Evolutionary conservation across 1,284 basidiomycete genomes (phyloP).

Genomic region (Pisolithus thermaeus): DNA sequence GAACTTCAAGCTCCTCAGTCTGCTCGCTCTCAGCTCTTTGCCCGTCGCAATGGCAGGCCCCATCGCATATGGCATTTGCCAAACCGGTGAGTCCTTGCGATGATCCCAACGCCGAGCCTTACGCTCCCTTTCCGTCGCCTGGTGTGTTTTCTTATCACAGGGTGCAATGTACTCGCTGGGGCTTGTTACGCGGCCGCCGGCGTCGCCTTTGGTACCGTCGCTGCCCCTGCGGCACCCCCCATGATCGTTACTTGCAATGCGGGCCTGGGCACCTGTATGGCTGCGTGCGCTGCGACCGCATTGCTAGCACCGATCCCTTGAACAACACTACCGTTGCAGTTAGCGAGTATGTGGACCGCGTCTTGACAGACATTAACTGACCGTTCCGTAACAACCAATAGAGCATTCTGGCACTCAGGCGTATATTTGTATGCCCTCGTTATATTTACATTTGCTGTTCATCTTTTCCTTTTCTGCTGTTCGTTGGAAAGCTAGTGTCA

Average conservation of each 20-base stretch:
- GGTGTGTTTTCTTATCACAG: slow-evolving; percentile 23
- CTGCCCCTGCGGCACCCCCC: slow-evolving; percentile 38
- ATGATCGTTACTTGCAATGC: slow-evolving; percentile 46
- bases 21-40: slow-evolving; percentile 15
- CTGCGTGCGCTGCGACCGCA: slow-evolving; percentile 34
- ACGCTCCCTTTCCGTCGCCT: neutral
- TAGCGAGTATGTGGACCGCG: too few relatives aligned
- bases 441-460: too few relatives aligned
- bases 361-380: too few relatives aligned
- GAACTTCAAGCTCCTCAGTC: slow-evolving; percentile 23
- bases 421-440: too few relatives aligned
- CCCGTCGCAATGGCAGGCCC: slow-evolving; percentile 32
- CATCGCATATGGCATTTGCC: slow-evolving; percentile 41
- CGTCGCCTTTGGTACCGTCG: slow-evolving; percentile 40
- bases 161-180: slow-evolving; percentile 47
- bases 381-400: too few relatives aligned
- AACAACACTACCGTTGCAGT: neutral
- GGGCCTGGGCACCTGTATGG: slow-evolving; percentile 43
- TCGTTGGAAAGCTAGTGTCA: too few relatives aligned
- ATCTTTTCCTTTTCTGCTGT: too few relatives aligned
- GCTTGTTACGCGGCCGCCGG: slow-evolving; percentile 52
- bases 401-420: too few relatives aligned
- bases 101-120: neutral
- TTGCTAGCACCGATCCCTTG: slow-evolving; percentile 18
- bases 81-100: slow-evolving; percentile 34